A percentile compares a stretch with the other conserved stretches of the same genome.
phyloP scores from a whole-genome alignment of 495 filamentous ascomycete genomes.

The Trichoderma asperelloides region DNA sequence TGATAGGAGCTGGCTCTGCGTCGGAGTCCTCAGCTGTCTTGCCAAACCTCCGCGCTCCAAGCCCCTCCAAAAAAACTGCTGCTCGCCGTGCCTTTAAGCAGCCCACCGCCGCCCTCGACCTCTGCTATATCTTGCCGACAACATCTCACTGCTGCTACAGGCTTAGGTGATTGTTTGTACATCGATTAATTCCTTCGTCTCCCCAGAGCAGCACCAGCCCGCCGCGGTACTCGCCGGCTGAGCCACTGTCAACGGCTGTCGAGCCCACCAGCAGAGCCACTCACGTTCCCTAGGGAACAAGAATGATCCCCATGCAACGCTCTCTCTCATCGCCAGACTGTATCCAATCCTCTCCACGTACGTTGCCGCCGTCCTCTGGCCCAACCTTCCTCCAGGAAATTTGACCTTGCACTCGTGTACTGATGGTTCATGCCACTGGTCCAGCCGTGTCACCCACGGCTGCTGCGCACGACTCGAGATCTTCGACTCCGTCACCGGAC shows the following conservation, averaged over 20 bases:
- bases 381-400: not conserved
- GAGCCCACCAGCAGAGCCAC: constrained; percentile 14
- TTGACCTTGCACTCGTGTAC: constrained; percentile 5
- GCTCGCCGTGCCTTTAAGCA: not conserved
- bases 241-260: not conserved
- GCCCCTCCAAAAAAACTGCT: not conserved
- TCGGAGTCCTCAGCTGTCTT: not conserved
- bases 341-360: constrained; percentile 42
- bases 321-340: constrained; percentile 44
- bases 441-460: constrained; percentile 28
- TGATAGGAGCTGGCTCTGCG: constrained; percentile 5
- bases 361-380: constrained; percentile 21
- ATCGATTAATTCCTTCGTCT: not conserved
- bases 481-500: constrained; percentile 36
- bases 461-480: constrained; percentile 28
- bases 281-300: constrained; percentile 21
- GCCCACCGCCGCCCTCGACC: not conserved
- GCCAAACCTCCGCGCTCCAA: not conserved
- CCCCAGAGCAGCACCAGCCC: not conserved
- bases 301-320: constrained; percentile 48
- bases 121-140: not conserved
- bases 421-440: constrained; percentile 8
- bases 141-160: not conserved
- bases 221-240: not conserved
- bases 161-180: not conserved